Evolutionary conservation across 2,329 filamentous ascomycete species (phyloP).

Genomic region (Pseudocercospora eumusae): DNA sequence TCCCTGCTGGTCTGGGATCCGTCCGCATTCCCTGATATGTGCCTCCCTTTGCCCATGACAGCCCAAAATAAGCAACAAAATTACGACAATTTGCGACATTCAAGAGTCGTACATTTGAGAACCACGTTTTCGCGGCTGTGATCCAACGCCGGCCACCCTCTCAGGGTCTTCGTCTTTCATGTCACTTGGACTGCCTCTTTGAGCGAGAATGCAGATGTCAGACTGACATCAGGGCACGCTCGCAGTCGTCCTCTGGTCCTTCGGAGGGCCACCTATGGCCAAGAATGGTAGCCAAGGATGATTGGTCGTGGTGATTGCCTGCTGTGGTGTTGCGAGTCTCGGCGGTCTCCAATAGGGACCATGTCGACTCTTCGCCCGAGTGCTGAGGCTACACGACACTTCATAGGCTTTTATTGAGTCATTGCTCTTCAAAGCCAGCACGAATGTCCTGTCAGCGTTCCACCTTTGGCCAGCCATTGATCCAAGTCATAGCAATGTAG

Average conservation of each 20-base stretch:
- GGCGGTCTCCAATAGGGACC: not conserved
- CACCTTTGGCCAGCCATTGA: constrained; percentile 47
- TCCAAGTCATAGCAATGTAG: constrained; percentile 37
- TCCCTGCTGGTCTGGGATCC: constrained; percentile 4
- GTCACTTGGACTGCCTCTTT: not conserved
- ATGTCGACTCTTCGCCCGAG: not conserved
- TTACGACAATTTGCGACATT: constrained; percentile 7
- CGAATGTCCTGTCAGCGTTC: constrained; percentile 43
- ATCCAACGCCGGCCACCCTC: not conserved
- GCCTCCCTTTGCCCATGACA: not conserved
- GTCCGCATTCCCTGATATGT: not conserved
- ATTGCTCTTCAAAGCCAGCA: not conserved
- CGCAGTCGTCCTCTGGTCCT: not conserved
- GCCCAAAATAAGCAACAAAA: not conserved
- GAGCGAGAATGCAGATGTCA: not conserved
- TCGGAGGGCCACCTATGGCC: not conserved
- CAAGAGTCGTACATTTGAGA: constrained; percentile 4
- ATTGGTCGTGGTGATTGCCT: not conserved
- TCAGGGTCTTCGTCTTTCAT: not conserved
- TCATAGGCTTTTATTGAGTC: not conserved
- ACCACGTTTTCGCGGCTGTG: constrained; percentile 5
- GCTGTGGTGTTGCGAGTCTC: not conserved
- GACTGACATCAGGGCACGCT: not conserved
- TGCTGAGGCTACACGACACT: not conserved
- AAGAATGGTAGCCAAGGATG: not conserved